These are phyloP conservation scores for Letharia columbiana DNA, from an alignment of 495 filamentous ascomycete species.

Conservation along the genomic window DNA sequence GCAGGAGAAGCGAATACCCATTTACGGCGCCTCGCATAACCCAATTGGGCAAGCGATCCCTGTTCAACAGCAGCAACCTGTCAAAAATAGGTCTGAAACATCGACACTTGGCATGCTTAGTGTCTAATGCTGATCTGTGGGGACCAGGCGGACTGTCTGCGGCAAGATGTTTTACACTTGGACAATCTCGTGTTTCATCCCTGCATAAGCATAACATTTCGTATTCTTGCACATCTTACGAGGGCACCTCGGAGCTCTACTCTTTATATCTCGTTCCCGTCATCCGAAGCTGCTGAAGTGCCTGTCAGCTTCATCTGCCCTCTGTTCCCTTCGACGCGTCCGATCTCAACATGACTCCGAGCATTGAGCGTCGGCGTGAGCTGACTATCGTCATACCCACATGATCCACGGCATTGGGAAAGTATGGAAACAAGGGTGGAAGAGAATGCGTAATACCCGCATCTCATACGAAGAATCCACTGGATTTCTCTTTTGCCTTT, in stretches of 20 bases:
- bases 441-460: not conserved
- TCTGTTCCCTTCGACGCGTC: not conserved
- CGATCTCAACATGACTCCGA: not conserved
- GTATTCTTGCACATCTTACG: not conserved
- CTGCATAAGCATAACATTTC: not conserved
- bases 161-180: not conserved
- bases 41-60: not conserved
- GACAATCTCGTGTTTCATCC: not conserved
- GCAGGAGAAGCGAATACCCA: not conserved
- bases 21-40: not conserved
- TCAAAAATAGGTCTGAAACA: conserved; percentile 1
- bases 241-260: not conserved
- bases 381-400: not conserved
- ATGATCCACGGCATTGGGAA: not conserved
- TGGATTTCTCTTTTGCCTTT: not conserved
- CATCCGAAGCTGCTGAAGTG: not conserved
- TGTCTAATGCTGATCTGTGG: not conserved
- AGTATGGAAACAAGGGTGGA: not conserved
- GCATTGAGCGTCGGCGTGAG: not conserved
- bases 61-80: not conserved
- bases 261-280: not conserved
- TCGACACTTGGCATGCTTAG: not conserved
- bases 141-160: not conserved
- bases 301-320: not conserved
- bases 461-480: not conserved